Conservation (phyloP, 805 yeast genomes). For the Myxozyma udenii region DNA sequence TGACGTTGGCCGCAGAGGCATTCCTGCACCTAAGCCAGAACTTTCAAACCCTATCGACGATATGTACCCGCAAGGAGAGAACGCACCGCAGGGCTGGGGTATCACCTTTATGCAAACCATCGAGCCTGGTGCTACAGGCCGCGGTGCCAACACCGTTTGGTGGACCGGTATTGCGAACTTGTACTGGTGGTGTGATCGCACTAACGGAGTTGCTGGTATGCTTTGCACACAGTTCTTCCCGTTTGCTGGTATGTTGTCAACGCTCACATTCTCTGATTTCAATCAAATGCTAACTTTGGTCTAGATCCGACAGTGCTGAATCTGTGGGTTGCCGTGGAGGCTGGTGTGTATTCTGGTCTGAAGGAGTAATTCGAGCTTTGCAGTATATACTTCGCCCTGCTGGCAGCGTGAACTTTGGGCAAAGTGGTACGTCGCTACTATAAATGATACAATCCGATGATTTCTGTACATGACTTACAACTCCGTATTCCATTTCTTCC, state of each 20-base stretch:
- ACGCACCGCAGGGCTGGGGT: slow-evolving; percentile 36
- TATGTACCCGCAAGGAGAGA: slow-evolving; percentile 31
- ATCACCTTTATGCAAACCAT: slow-evolving; percentile 36
- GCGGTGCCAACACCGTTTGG: slow-evolving; percentile 40
- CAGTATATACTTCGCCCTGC: no score
- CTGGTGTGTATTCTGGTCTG: slow-evolving; percentile 2
- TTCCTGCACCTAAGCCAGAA: slow-evolving; percentile 18
- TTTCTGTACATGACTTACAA: no score
- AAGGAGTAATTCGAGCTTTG: no score
- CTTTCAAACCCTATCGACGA: slow-evolving; percentile 7
- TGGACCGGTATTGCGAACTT: slow-evolving; percentile 47
- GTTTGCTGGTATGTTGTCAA: slow-evolving; percentile 29
- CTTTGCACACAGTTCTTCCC: slow-evolving; percentile 45
- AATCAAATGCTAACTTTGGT: no score
- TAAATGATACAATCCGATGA: no score
- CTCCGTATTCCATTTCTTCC: no score
- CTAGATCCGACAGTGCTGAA: slow-evolving; percentile 2
- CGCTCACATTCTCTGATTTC: no score
- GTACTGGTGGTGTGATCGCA: slow-evolving; percentile 45
- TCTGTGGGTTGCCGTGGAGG: slow-evolving; percentile 11
- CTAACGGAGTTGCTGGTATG: slow-evolving; percentile 43
- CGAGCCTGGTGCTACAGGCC: slow-evolving; percentile 38
- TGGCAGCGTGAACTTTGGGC: no score
- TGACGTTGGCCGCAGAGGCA: slow-evolving; percentile 9
- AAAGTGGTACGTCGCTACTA: no score